A percentile compares a stretch with the other conserved stretches of the same genome.
Conservation (phyloP, 495 filamentous ascomycete species). For the Coniosporium apollinis region DNA sequence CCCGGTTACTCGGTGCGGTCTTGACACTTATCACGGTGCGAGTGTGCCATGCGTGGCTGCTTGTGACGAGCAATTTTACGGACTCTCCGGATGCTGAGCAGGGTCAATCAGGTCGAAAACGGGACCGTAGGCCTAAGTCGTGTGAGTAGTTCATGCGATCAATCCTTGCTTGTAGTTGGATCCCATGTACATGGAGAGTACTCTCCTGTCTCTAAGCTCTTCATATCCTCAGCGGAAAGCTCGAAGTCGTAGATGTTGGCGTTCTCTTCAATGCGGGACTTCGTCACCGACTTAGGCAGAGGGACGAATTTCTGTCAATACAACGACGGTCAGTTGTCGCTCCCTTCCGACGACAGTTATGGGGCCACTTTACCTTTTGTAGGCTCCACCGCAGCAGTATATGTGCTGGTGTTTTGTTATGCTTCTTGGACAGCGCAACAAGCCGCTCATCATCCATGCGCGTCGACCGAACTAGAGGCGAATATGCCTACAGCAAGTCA, state of each 20-base stretch:
- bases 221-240: slow-evolving; percentile 43
- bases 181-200: slow-evolving; percentile 62
- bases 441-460: slow-evolving; percentile 49
- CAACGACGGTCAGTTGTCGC: too few relatives aligned
- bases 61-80: too few relatives aligned
- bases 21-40: too few relatives aligned
- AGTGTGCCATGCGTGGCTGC: too few relatives aligned
- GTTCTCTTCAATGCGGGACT: slow-evolving; percentile 56
- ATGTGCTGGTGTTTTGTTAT: slow-evolving; percentile 60
- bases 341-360: too few relatives aligned
- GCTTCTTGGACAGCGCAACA: slow-evolving; percentile 43
- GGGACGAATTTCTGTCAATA: slow-evolving; percentile 52
- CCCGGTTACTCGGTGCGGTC: too few relatives aligned
- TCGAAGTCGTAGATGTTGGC: slow-evolving; percentile 69
- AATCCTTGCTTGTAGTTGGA: slow-evolving; percentile 33
- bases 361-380: slow-evolving; percentile 64
- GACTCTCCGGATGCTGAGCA: too few relatives aligned
- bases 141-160: too few relatives aligned
- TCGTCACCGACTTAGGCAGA: slow-evolving; percentile 59
- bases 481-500: slow-evolving; percentile 39
- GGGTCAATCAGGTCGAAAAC: too few relatives aligned
- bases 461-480: slow-evolving; percentile 52
- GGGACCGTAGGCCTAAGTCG: too few relatives aligned
- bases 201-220: slow-evolving; percentile 33
- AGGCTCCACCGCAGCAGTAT: slow-evolving; percentile 74